A percentile compares a stretch with the other conserved stretches of the same genome.
phyloP scores from a whole-genome alignment of 768 basidiomycete genomes.

The Tricholoma furcatifolium region DNA sequence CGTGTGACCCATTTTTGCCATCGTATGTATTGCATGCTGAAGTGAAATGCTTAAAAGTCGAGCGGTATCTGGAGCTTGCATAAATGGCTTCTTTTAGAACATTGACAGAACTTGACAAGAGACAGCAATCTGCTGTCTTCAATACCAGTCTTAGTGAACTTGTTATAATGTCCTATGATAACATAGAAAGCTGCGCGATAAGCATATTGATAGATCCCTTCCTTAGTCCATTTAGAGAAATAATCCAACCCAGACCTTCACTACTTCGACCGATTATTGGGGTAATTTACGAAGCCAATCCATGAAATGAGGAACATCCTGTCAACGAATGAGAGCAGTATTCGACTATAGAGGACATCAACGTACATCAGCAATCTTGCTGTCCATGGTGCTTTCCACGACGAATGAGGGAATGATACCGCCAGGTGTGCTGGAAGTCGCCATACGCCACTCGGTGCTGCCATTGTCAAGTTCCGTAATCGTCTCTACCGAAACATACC shows the following conservation, averaged over 20 bases:
- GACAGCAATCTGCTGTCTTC: too few species aligned
- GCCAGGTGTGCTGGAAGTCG: slow-evolving; percentile 70
- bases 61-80: slow-evolving; percentile 83
- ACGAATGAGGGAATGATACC: slow-evolving; percentile 68
- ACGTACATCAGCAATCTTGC: slow-evolving; percentile 61
- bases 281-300: slow-evolving; percentile 53
- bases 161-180: neutral
- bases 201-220: neutral
- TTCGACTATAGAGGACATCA: neutral
- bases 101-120: too few species aligned
- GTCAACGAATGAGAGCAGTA: neutral
- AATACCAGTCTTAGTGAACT: neutral
- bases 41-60: slow-evolving; percentile 47
- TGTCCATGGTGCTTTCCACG: slow-evolving; percentile 57
- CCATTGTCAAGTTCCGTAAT: slow-evolving; percentile 62
- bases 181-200: neutral
- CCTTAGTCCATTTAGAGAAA: neutral
- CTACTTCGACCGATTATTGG: slow-evolving; percentile 2
- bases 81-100: slow-evolving; percentile 35
- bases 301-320: slow-evolving; percentile 77
- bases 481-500: slow-evolving; percentile 70
- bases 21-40: slow-evolving; percentile 13
- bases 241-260: neutral
- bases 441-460: slow-evolving; percentile 77
- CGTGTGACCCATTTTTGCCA: slow-evolving; percentile 21